These are phyloP conservation scores for Rhizophora apiculata DNA, from an alignment of 345 rosid species.

Conservation along the genomic window DNA sequence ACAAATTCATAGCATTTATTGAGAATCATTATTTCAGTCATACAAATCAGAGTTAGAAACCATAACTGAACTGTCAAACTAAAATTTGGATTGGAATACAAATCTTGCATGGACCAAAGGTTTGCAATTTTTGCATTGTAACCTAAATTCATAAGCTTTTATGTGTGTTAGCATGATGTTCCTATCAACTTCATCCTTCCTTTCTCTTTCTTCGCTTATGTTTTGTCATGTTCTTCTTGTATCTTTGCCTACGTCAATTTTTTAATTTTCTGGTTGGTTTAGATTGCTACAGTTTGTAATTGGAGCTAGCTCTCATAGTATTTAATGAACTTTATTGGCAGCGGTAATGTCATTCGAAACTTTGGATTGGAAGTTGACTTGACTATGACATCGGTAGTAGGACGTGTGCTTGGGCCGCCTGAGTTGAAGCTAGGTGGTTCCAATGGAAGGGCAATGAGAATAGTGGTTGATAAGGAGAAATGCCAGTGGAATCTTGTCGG, in stretches of 20 bases:
- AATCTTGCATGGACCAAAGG: no score
- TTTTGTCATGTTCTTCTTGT: neutral
- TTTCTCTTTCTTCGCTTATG: neutral
- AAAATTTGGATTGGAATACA: no score
- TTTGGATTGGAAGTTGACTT: slow-evolving; percentile 60
- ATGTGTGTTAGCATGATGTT: no score
- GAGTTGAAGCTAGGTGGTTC: slow-evolving; percentile 45
- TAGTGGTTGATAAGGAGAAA: slow-evolving; percentile 50
- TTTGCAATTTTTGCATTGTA: no score
- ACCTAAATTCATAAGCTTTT: no score
- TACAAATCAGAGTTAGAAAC: no score
- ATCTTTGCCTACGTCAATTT: neutral
- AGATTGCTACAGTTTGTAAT: neutral
- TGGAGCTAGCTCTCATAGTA: neutral
- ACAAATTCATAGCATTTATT: no score
- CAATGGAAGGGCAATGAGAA: slow-evolving; percentile 33
- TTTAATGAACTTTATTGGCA: slow-evolving; percentile 29
- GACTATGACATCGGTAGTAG: slow-evolving; percentile 59
- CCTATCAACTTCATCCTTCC: no score
- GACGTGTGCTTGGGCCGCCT: slow-evolving; percentile 79
- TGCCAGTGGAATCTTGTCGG: slow-evolving; percentile 78
- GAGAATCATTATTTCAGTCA: no score
- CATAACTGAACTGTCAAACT: no score
- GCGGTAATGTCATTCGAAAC: slow-evolving; percentile 51
- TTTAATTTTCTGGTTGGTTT: neutral